Evolutionary conservation across 2,329 filamentous ascomycete species (phyloP).

Genomic region (Trichophyton verrucosum): DNA sequence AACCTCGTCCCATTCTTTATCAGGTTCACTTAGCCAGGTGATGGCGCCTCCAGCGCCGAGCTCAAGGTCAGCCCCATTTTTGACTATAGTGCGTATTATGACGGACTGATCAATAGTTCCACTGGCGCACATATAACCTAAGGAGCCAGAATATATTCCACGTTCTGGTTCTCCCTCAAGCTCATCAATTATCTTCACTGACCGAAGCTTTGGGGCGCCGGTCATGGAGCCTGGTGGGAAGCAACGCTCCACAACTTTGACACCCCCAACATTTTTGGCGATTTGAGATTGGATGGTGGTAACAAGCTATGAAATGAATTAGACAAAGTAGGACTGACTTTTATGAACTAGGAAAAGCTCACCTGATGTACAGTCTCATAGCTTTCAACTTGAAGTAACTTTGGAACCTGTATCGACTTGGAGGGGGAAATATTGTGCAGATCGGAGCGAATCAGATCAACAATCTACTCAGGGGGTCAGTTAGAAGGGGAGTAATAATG

Average conservation of each 20-base stretch:
- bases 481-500: background rate
- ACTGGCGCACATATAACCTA: constrained; percentile 79
- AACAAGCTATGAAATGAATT: constrained; percentile 7
- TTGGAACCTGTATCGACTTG: constrained; percentile 58
- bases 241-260: constrained; percentile 11
- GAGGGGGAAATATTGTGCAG: constrained; percentile 72
- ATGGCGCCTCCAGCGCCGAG: constrained; percentile 86
- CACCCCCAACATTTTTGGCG: constrained; percentile 11
- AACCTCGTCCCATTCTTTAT: constrained; percentile 87
- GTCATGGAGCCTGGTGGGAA: constrained; percentile 92
- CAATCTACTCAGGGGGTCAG: constrained; percentile 41
- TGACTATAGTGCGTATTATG: constrained; percentile 69
- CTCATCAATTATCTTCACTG: constrained; percentile 64
- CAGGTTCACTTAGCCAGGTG: constrained; percentile 66
- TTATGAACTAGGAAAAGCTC: constrained; percentile 44
- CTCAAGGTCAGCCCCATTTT: constrained; percentile 19
- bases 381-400: constrained; percentile 77
- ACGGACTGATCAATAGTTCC: constrained; percentile 86
- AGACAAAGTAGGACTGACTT: constrained; percentile 11
- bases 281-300: constrained; percentile 13
- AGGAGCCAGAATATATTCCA: constrained; percentile 73
- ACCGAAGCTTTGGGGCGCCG: constrained; percentile 85
- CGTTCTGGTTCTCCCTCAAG: constrained; percentile 51
- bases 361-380: constrained; percentile 87
- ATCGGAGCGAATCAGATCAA: constrained; percentile 90